Evolutionary conservation across 805 yeast genomes (phyloP), one percentile per base, ranked within the genome.

Genomic region (Suhomyces prunicola): DNA sequence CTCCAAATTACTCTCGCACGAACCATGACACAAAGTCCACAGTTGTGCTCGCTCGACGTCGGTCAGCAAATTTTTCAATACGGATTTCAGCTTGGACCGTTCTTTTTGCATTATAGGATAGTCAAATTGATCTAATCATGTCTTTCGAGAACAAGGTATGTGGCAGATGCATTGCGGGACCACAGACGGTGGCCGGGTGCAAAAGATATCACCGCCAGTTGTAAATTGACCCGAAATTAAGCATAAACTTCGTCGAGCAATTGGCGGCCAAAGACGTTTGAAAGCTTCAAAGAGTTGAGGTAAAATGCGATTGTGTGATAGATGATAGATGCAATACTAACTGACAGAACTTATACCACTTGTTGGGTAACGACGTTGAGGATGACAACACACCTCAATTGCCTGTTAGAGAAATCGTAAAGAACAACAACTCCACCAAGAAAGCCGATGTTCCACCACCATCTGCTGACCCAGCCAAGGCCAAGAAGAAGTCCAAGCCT

Each of bases 351-450:
- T 88, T 89, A 72, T 88, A 79, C 76, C 88, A 83, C 75, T 82
- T 88, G 74, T 81, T 88, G 79, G 94, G 88, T 73, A 88, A 89
- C 84, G 96, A 89, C 80, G 89, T 88, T 65, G 92, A 88, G 71
- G 96, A 86, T 75, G 87, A 84, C 66, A 82, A 78, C 68, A 77
- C 78, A 52, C 83, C 82, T 58, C 71, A 73, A 52, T 69, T 77
- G 36, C 72, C 81, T 61, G 85, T 89, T 69, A 86, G 76, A 79
- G 96, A 88, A 75, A 71, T 88, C 60, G 94, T 87, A 71, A 90
- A 86, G 84, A 82, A 85, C 79, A 75, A 76, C 75, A 86, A 93
- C 64, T 85, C 96, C 57, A 86, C 94, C 68, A 90, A 88, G 84
- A 92, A 92, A 82, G 73, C 85, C 57, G 96, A 89, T 70, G 85